phyloP scores from a whole-genome alignment of 2,329 filamentous ascomycete species.

The Periconia sp. region DNA sequence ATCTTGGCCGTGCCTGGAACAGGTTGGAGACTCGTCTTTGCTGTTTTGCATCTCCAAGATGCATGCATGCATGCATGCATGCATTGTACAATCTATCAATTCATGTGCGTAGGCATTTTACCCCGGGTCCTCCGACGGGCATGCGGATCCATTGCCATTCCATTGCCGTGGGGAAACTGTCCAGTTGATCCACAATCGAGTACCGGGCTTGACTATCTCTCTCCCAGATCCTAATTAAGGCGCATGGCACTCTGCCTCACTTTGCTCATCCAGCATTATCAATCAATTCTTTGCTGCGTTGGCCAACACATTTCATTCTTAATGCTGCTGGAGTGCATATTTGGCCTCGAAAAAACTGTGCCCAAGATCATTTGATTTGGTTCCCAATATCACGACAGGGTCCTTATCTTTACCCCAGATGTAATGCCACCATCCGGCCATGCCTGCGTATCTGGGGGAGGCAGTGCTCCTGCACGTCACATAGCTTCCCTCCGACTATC shows the following conservation, averaged over 20 bases:
- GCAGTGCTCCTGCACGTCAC: not conserved
- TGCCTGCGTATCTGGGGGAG: not conserved
- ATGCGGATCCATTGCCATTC: not conserved
- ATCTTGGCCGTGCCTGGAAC: not conserved
- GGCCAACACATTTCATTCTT: not conserved
- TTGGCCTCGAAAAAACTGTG: not conserved
- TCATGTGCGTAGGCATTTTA: not conserved
- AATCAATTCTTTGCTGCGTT: not conserved
- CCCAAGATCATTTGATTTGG: no score
- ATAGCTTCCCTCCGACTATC: not conserved
- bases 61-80: no score
- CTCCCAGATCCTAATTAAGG: not conserved
- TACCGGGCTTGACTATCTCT: not conserved
- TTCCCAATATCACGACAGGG: no score
- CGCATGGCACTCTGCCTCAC: not conserved
- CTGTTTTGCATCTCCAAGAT: not conserved
- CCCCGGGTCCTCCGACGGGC: not conserved
- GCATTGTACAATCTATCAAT: not conserved
- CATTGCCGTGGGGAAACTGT: not conserved
- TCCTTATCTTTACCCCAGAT: no score
- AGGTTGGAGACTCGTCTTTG: not conserved
- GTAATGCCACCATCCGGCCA: not conserved
- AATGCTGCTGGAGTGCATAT: not conserved
- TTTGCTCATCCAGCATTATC: not conserved
- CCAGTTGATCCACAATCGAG: not conserved